Evolutionary conservation across 202 grass and related monocot species (phyloP).

Genomic region (Zizania palustris): DNA sequence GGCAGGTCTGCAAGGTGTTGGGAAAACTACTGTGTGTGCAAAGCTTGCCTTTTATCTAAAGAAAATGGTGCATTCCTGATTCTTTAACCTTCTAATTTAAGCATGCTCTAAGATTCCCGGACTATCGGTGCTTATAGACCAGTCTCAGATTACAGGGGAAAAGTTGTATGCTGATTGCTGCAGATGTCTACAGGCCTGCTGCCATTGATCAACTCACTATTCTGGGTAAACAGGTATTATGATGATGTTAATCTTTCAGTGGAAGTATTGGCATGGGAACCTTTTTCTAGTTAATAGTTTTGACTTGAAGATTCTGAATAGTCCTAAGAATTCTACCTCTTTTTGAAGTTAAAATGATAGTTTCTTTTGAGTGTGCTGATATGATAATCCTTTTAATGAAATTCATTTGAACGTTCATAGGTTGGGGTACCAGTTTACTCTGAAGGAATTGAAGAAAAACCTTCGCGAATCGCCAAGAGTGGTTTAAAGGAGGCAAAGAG

Average conservation of each 20-base stretch:
- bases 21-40: constrained; percentile 94
- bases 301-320: neutral
- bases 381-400: constrained; percentile 1
- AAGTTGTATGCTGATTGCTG: constrained; percentile 96
- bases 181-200: constrained; percentile 98
- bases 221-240: constrained; percentile 79
- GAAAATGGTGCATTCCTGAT: constrained; percentile 49
- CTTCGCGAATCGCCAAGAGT: constrained; percentile 78
- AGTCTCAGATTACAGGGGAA: constrained; percentile 78
- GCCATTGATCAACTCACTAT: constrained; percentile 96
- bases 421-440: constrained; percentile 91
- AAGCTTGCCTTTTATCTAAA: constrained; percentile 94
- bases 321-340: neutral
- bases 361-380: constrained; percentile 23
- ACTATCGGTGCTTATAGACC: constrained; percentile 53
- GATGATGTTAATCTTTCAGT: neutral
- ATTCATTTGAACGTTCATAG: constrained; percentile 51
- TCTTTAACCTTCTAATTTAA: constrained; percentile 39
- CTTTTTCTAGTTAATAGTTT: constrained; percentile 32
- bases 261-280: neutral
- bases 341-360: constrained; percentile 11
- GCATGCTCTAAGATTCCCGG: constrained; percentile 19
- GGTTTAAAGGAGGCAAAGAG: constrained; percentile 78
- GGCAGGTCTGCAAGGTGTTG: constrained; percentile 93
- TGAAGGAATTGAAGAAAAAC: constrained; percentile 73